Percentiles rank a stretch among this genome's conserved stretches.
phyloP scores from a whole-genome alignment of 129 eudicot species.

The Mikania micrantha region DNA sequence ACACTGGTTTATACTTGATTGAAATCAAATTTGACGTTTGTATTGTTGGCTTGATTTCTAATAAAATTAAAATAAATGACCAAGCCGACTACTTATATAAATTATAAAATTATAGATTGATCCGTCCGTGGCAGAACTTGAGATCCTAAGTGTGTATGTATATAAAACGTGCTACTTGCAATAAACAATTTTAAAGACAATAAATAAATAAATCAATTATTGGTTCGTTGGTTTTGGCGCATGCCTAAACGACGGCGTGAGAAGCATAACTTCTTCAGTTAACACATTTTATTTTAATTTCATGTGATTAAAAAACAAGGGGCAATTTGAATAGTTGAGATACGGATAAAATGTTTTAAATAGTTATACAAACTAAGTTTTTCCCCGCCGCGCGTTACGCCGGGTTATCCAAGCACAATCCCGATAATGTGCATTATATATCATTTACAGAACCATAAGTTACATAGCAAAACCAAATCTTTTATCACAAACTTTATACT shows the following conservation, averaged over 20 bases:
- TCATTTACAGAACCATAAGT: no score
- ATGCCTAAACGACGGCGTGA: slow-evolving; percentile 19
- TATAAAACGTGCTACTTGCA: not conserved
- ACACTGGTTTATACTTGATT: no score
- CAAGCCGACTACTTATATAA: not conserved
- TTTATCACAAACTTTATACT: no score
- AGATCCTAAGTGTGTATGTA: not conserved
- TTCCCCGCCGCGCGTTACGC: no score
- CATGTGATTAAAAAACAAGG: not conserved
- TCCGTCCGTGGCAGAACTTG: not conserved
- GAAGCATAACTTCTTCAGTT: slow-evolving; percentile 2
- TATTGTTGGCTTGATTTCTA: no score
- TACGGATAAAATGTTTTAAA: not conserved
- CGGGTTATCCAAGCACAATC: no score
- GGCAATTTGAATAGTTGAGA: not conserved
- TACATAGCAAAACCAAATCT: no score
- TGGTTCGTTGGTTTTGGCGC: slow-evolving; percentile 4
- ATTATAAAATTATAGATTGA: not conserved
- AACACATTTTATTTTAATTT: not conserved
- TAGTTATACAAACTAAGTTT: not conserved
- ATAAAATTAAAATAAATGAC: not conserved
- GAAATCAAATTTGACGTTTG: no score
- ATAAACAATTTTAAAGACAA: not conserved
- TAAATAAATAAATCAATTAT: slow-evolving; percentile 8
- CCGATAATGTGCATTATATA: no score